These are phyloP conservation scores for Camillea tinctor DNA, from an alignment of 2,329 filamentous ascomycete species.

Conservation along the genomic window DNA sequence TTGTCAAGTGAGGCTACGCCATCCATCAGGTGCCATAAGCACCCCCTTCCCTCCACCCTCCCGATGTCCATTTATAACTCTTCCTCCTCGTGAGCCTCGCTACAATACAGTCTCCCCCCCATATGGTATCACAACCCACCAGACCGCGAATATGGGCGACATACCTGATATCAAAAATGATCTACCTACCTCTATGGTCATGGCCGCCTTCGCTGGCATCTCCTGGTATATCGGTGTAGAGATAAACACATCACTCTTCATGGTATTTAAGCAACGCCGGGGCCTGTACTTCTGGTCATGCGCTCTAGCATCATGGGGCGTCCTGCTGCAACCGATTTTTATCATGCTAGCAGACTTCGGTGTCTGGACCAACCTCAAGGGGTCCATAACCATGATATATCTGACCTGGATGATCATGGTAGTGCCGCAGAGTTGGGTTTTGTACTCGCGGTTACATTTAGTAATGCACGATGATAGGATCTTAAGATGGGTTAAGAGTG, in stretches of 20 bases:
- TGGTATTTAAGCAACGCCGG: slow-evolving; percentile 32
- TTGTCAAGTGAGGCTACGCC: neutral
- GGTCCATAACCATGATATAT: slow-evolving; percentile 30
- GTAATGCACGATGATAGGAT: slow-evolving; percentile 23
- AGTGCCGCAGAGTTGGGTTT: slow-evolving; percentile 31
- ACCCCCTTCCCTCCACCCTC: too few relatives aligned
- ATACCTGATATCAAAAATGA: slow-evolving; percentile 5
- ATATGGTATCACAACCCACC: neutral
- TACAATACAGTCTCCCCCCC: too few relatives aligned
- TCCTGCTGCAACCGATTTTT: slow-evolving; percentile 31
- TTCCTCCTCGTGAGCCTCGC: neutral
- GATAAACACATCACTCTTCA: slow-evolving; percentile 30
- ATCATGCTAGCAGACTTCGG: slow-evolving; percentile 33
- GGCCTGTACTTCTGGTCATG: slow-evolving; percentile 35
- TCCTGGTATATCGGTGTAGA: slow-evolving; percentile 35
- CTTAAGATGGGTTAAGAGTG: slow-evolving; percentile 23
- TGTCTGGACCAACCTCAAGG: slow-evolving; percentile 24
- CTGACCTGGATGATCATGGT: slow-evolving; percentile 34
- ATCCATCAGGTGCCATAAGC: neutral
- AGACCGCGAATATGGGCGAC: neutral
- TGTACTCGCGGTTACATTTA: slow-evolving; percentile 34
- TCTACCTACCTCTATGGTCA: slow-evolving; percentile 30
- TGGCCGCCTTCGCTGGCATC: slow-evolving; percentile 37
- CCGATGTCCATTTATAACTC: neutral
- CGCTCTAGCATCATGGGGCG: slow-evolving; percentile 28